These are phyloP conservation scores for Theileria sp. DNA, from an alignment of 169 alveolate species.

Conservation along the genomic window DNA sequence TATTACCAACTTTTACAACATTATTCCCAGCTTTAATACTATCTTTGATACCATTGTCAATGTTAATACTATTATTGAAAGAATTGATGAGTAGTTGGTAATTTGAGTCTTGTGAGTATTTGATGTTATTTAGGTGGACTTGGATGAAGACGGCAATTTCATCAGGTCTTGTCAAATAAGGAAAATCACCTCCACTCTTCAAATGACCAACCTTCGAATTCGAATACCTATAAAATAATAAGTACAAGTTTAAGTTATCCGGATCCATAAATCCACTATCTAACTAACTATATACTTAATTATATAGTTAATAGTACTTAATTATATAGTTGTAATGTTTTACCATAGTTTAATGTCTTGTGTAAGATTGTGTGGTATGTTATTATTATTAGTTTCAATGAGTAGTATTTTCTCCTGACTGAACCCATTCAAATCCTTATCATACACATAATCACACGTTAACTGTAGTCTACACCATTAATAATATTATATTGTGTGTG, in stretches of 20 bases:
- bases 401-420: conserved; percentile 45
- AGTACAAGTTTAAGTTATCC: no score
- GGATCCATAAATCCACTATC: no score
- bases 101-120: not conserved
- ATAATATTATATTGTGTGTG: not conserved
- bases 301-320: no score
- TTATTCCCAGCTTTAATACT: no score
- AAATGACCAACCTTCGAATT: conserved; percentile 66
- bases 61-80: no score
- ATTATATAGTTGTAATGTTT: conserved; percentile 35
- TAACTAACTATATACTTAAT: no score
- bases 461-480: conserved; percentile 59
- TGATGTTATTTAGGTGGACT: conserved; percentile 68
- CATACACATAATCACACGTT: conserved; percentile 59
- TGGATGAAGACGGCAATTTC: conserved; percentile 68
- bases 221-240: conserved; percentile 49
- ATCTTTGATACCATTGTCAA: no score
- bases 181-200: conserved; percentile 74
- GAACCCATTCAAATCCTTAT: conserved; percentile 24
- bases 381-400: conserved; percentile 69
- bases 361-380: conserved; percentile 51
- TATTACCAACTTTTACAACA: no score
- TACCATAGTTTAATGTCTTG: conserved; percentile 54
- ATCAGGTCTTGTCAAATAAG: conserved; percentile 71
- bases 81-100: not conserved